Percentiles rank a stretch among this genome's conserved stretches.
Conservation (phyloP, 768 basidiomycete genomes). For the Suillus lakei region DNA sequence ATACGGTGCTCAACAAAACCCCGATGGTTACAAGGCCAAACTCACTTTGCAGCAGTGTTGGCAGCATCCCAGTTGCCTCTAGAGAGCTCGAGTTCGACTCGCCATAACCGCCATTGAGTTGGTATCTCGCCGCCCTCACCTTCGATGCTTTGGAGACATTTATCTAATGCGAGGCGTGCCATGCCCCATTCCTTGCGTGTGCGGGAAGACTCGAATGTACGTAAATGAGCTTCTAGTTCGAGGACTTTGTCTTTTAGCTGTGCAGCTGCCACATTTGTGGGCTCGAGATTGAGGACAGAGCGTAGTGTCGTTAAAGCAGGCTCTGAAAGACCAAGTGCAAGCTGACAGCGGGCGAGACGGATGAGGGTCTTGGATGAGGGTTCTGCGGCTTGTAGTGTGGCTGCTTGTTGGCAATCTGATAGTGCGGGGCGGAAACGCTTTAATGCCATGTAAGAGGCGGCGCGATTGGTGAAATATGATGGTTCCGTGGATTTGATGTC, state of each 20-base stretch:
- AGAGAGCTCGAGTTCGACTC: constrained; percentile 77
- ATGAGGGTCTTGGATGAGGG: constrained; percentile 81
- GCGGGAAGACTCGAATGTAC: constrained; percentile 62
- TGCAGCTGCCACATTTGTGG: constrained; percentile 59
- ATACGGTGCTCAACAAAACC: not conserved
- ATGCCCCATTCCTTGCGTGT: constrained; percentile 73
- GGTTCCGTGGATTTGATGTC: constrained; percentile 69
- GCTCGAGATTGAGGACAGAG: constrained; percentile 63
- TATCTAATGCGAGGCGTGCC: constrained; percentile 80
- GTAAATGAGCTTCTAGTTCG: constrained; percentile 66
- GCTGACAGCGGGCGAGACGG: constrained; percentile 83
- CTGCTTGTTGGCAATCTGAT: constrained; percentile 79
- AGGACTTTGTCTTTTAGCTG: constrained; percentile 66
- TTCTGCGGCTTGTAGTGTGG: constrained; percentile 59
- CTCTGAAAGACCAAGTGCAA: constrained; percentile 73
- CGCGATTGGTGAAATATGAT: constrained; percentile 83
- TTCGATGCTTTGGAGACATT: constrained; percentile 73
- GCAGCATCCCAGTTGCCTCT: constrained; percentile 78
- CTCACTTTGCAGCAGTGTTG: constrained; percentile 73
- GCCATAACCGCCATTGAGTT: constrained; percentile 80
- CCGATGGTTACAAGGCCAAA: constrained; percentile 13
- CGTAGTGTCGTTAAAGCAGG: constrained; percentile 72
- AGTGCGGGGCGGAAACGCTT: constrained; percentile 79
- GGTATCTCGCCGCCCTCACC: constrained; percentile 79
- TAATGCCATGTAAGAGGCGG: constrained; percentile 82